A percentile compares a stretch with the other conserved stretches of the same genome.
These are phyloP conservation scores for Gossypium australe DNA, from an alignment of 345 rosid genomes.

Conservation along the genomic window DNA sequence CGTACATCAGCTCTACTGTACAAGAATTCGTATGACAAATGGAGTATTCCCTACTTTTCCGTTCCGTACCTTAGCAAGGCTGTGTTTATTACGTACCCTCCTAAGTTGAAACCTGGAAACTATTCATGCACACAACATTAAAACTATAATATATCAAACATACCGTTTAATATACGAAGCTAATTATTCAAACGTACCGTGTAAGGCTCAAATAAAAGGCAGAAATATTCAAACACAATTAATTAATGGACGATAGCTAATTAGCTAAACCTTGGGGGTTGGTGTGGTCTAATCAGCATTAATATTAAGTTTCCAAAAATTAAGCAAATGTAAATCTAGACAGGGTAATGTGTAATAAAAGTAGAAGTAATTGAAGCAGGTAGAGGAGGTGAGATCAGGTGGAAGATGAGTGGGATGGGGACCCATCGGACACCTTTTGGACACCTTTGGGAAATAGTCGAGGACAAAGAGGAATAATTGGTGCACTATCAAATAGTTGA, in stretches of 20 bases:
- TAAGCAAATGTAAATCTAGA: neutral
- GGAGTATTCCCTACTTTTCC: neutral
- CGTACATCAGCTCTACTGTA: neutral
- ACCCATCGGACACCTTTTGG: neutral
- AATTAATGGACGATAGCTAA: neutral
- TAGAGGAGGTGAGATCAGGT: neutral
- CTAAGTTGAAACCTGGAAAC: neutral
- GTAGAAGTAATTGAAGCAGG: neutral
- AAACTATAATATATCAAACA: neutral
- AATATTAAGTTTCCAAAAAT: neutral
- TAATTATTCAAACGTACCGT: neutral
- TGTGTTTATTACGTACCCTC: neutral
- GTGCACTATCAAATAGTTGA: neutral
- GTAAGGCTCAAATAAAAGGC: no score
- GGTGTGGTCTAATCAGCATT: neutral
- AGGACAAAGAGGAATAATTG: neutral
- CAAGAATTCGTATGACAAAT: neutral
- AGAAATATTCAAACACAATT: neutral
- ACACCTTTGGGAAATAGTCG: neutral
- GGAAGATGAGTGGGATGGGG: constrained; percentile 9
- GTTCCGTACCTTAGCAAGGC: neutral
- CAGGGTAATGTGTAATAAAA: neutral
- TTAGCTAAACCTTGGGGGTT: neutral
- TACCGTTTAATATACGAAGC: neutral
- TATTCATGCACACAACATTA: neutral